phyloP scores from a whole-genome alignment of 805 yeast species.

The Candida peoriensis region DNA sequence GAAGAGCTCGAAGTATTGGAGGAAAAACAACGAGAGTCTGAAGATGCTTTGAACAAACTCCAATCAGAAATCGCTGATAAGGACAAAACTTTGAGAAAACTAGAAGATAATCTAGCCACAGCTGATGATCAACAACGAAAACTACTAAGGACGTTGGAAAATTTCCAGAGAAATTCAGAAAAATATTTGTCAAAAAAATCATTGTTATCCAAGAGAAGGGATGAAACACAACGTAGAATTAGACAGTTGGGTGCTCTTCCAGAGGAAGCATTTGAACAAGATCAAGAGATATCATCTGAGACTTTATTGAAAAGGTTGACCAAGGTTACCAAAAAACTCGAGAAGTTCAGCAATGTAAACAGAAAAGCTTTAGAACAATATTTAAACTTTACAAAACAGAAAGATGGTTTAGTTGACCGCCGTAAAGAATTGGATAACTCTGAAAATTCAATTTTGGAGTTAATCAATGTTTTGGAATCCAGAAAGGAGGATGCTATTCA shows the following conservation, averaged over 20 bases:
- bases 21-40: slow-evolving; percentile 25
- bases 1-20: slow-evolving; percentile 24
- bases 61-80: slow-evolving; percentile 17
- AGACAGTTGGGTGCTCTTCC: slow-evolving; percentile 86
- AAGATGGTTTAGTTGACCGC: slow-evolving; percentile 60
- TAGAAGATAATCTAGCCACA: slow-evolving; percentile 38
- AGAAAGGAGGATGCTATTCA: slow-evolving; percentile 82
- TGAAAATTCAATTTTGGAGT: slow-evolving; percentile 62
- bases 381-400: slow-evolving; percentile 64
- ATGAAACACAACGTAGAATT: slow-evolving; percentile 66
- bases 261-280: slow-evolving; percentile 66
- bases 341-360: slow-evolving; percentile 71
- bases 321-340: slow-evolving; percentile 49
- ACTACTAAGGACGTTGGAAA: slow-evolving; percentile 51
- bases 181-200: slow-evolving; percentile 58
- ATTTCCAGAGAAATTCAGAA: slow-evolving; percentile 59
- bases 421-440: slow-evolving; percentile 67
- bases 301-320: slow-evolving; percentile 50
- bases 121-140: slow-evolving; percentile 54
- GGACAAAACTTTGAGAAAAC: slow-evolving; percentile 22
- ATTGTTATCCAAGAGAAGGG: slow-evolving; percentile 53
- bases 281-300: slow-evolving; percentile 42
- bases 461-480: slow-evolving; percentile 63
- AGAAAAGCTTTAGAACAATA: slow-evolving; percentile 87
- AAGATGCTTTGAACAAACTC: slow-evolving; percentile 24